Base-by-base conservation (phyloP, 108 stramenopile species). In the Cyclotella kingstonii region DNA sequence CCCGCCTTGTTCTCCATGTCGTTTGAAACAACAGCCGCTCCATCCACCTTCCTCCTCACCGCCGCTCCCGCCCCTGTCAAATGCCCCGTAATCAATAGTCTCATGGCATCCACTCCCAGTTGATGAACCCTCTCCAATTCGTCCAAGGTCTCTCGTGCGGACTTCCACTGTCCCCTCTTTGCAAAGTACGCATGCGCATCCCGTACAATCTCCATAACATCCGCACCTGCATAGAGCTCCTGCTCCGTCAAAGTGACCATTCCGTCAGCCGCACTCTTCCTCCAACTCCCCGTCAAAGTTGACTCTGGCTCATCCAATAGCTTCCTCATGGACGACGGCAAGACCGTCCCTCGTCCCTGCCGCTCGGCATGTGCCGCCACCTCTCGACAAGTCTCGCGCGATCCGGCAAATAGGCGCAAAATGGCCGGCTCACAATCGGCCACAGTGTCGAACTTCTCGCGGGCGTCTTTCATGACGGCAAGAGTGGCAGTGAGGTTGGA, bases 391-490 rank as follows among this genome's bases (percentile, higher is more conserved):
- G 67, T 36, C 41, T 75, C 60, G 7, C 58, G 45, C 17, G 88
- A 81, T 7, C 87, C 88, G 35, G 80, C 72, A 38, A 80, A 73
- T 54, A 93, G 56, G 0, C 83, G 68, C 34, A 79, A 76, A 44
- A 93, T 81, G 43, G 85, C 78, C 1, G 86, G 86, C 71, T 89
- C 84, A 47, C 86, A 87, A 58, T 93, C 91, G 4, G 38, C 55
- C 0, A 84, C 83, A 11, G 91, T 93, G 59, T 93, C 91, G 56
- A 93, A 93, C 50, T 89, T 89, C 30, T 93, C 91, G 8, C 85
- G 50, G 12, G 87, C 87, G 56, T 93, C 91, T 36, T 78, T 81
- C 53, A 93, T 67, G 9, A 81, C 41, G 0, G 75, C 64, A 0
- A 81, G 40, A 4, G 88, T 86, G n/a, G 86, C 44, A 11, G 71